Evolutionary conservation across 176 grass and related monocot genomes (phyloP), one percentile per base, ranked within the genome.

Genomic region (Oryza coarctata): DNA sequence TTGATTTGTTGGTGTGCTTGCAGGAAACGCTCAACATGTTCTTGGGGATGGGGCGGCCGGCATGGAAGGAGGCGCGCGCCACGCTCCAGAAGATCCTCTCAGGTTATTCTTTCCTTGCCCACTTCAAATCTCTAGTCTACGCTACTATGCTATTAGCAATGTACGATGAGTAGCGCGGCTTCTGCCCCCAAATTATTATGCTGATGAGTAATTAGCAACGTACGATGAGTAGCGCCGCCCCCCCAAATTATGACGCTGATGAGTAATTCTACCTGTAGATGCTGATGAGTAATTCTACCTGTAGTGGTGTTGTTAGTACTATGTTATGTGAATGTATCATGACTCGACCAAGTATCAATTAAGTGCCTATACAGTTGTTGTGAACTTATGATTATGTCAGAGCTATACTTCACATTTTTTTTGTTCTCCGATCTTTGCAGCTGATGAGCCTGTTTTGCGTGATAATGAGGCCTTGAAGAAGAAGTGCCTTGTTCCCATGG

Each of bases 1-100:
- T 79, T 0, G 26, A 9, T 28, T 25, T 26, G 39, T 71, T 85
- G 26, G 23, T 80, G 63, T 20, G 23, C n/a, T 64, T 27, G 77
- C 90, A 98, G 96, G 74, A 92, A 64, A 95, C 90, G 71, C 90
- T 98, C 71, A 98, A 95, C 89, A 90, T 90, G 82, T 98, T 98
- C 85, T 68, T 98, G 63, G 89, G 86, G 66, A 80, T 98, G 92
- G 96, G 93, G 18, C 85, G 91, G 12, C 91, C 89, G 55, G 90
- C 93, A 36, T 98, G 96, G 96, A 95, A 91, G 80, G 93, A 95
- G 88, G 93, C 93, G 29, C 89, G 96, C 66, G 82, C 80, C 83
- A 95, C 96, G 85, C 89, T 95, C 9, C 96, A 98, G 67, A 95
- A 74, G 34, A 89, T 98, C 69, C 88, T 98, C 22, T 93, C 93